phyloP scores from a whole-genome alignment of 192 early-diverging fungal species.

The Coemansia sp. region DNA sequence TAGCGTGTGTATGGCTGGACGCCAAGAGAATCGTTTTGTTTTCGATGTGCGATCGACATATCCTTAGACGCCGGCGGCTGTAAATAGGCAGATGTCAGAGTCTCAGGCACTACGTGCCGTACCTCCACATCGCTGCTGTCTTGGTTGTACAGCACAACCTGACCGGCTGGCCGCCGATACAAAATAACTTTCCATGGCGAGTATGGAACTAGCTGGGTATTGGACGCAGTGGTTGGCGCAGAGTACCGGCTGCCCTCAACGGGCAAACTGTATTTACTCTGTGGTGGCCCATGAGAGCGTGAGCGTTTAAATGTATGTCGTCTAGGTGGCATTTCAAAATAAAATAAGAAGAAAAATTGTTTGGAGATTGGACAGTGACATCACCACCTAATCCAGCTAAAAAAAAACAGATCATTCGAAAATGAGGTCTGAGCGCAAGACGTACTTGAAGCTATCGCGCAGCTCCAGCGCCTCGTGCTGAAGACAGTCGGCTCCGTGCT shows the following conservation, averaged over 20 bases:
- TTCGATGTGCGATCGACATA: slow-evolving; percentile 5
- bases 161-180: slow-evolving; percentile 41
- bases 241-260: neutral
- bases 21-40: slow-evolving; percentile 9
- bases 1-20: slow-evolving; percentile 5
- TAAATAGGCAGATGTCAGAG: slow-evolving; percentile 2
- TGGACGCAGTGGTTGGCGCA: slow-evolving; percentile 1
- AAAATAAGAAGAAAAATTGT: neutral
- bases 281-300: slow-evolving; percentile 19
- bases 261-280: neutral
- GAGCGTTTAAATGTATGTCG: slow-evolving; percentile 23
- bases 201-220: slow-evolving; percentile 46
- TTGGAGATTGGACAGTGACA: neutral
- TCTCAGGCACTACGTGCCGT: slow-evolving; percentile 27
- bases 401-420: slow-evolving; percentile 22
- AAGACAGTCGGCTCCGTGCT: slow-evolving; percentile 62
- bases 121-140: slow-evolving; percentile 56
- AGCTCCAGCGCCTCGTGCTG: slow-evolving; percentile 60
- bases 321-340: slow-evolving; percentile 4
- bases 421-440: slow-evolving; percentile 60
- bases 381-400: slow-evolving; percentile 1
- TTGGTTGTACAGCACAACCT: slow-evolving; percentile 68
- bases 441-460: slow-evolving; percentile 57
- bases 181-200: slow-evolving; percentile 49
- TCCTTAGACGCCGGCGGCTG: slow-evolving; percentile 5